These are phyloP conservation scores for Dictyostelium brefeldianum DNA, from an alignment of 78 protist species.

Conservation along the genomic window DNA sequence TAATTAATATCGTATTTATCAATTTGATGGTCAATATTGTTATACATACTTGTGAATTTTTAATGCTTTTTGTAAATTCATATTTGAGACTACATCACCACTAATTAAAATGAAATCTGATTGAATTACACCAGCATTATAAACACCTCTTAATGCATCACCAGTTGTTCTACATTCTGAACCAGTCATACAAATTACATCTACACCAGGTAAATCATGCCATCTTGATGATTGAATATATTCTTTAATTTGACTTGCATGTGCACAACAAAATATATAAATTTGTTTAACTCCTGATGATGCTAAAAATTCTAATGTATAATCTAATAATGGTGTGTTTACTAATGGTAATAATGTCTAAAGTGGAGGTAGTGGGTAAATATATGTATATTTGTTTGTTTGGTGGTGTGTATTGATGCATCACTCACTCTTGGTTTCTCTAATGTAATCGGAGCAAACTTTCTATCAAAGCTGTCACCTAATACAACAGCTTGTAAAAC, in stretches of 20 bases:
- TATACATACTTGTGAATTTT: conserved; percentile 82
- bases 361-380: too few relatives aligned
- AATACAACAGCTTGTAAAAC: conserved; percentile 71
- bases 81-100: conserved; percentile 90
- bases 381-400: not conserved
- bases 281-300: conserved; percentile 87
- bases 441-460: conserved; percentile 75
- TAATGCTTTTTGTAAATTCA: conserved; percentile 80
- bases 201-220: conserved; percentile 41
- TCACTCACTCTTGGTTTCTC: conserved; percentile 80
- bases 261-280: conserved; percentile 83
- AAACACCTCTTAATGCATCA: conserved; percentile 90
- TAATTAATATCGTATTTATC: too few relatives aligned
- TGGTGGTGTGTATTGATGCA: too few relatives aligned
- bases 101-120: conserved; percentile 87
- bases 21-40: too few relatives aligned
- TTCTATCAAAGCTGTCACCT: conserved; percentile 81
- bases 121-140: conserved; percentile 69
- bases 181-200: conserved; percentile 36
- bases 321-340: conserved; percentile 91
- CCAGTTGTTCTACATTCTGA: conserved; percentile 75
- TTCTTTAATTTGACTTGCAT: conserved; percentile 69
- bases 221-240: conserved; percentile 82
- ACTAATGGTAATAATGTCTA: conserved; percentile 88
- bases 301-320: conserved; percentile 93